Conservation (phyloP, 352 stramenopile species). For the Pythium volutum region DNA sequence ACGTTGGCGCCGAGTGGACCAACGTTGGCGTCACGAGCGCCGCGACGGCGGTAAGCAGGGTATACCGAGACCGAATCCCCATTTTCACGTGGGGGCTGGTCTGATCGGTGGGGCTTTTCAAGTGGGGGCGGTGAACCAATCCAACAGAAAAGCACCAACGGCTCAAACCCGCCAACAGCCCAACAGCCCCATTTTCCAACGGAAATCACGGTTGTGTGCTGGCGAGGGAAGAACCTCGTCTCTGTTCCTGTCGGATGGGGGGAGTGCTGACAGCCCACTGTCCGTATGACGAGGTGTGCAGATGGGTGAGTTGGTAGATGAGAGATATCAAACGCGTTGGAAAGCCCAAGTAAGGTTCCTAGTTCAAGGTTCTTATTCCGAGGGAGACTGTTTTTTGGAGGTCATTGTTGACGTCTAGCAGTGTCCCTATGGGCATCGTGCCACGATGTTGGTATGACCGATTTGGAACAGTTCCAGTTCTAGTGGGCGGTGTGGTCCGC, state of each 20-base stretch:
- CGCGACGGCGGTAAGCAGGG: background rate
- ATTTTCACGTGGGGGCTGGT: background rate
- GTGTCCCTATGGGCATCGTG: background rate
- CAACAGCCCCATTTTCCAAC: background rate
- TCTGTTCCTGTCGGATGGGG: background rate
- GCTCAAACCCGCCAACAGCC: too few species aligned
- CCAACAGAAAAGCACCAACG: background rate
- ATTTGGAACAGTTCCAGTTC: background rate
- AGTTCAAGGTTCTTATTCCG: background rate
- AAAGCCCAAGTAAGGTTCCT: background rate
- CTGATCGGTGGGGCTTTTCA: background rate
- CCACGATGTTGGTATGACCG: background rate
- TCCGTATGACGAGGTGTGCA: background rate
- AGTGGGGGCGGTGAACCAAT: background rate
- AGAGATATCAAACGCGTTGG: too few species aligned
- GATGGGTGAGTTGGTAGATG: too few species aligned
- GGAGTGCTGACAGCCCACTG: background rate
- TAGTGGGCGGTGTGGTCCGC: background rate
- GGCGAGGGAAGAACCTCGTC: background rate
- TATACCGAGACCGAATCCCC: background rate
- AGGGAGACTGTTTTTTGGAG: background rate
- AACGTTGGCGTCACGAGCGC: background rate
- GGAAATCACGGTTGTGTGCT: constrained; percentile 1
- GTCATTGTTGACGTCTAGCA: constrained; percentile 11
- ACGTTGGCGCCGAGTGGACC: background rate